A percentile compares a stretch with the other conserved stretches of the same genome.
Evolutionary conservation across 768 basidiomycete species (phyloP).

Genomic region (Russula foetens): DNA sequence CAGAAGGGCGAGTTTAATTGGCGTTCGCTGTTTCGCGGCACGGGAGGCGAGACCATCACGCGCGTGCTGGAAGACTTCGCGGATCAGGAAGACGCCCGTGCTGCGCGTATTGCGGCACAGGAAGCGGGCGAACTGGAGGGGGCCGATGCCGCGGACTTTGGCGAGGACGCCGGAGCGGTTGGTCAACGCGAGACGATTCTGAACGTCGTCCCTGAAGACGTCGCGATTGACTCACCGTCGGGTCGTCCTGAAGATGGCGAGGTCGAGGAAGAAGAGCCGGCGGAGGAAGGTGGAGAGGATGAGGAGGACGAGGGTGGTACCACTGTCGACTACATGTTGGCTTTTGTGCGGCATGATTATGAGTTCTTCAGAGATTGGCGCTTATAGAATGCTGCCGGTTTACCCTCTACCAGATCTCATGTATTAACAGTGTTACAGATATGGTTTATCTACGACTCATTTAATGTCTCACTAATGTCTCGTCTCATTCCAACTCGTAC

Average conservation of each 20-base stretch:
- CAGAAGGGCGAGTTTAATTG: conserved; percentile 94
- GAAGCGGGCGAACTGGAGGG: conserved; percentile 69
- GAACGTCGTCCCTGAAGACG: conserved; percentile 16
- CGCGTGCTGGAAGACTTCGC: conserved; percentile 78
- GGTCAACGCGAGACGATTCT: conserved; percentile 10
- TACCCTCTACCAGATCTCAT: not conserved
- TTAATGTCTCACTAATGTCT: not conserved
- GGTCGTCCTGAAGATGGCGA: conserved; percentile 8
- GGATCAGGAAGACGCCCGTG: conserved; percentile 79
- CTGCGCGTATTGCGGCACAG: conserved; percentile 66
- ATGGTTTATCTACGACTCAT: not conserved
- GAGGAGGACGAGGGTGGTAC: conserved; percentile 55
- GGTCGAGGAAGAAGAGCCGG: conserved; percentile 21
- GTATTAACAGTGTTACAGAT: not conserved
- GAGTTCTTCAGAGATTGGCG: conserved; percentile 72
- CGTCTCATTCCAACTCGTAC: not conserved
- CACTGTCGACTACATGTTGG: conserved; percentile 80
- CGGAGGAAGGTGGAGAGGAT: conserved; percentile 29
- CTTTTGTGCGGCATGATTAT: conserved; percentile 50
- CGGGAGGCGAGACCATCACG: conserved; percentile 40
- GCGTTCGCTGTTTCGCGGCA: conserved; percentile 70
- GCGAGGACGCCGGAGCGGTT: conserved; percentile 30
- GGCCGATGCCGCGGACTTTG: conserved; percentile 77
- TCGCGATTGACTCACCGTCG: not conserved
- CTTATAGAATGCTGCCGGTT: conserved; percentile 29